phyloP scores from a whole-genome alignment of 176 grass and related monocot genomes.

The Ampelocalamus luodianensis region DNA sequence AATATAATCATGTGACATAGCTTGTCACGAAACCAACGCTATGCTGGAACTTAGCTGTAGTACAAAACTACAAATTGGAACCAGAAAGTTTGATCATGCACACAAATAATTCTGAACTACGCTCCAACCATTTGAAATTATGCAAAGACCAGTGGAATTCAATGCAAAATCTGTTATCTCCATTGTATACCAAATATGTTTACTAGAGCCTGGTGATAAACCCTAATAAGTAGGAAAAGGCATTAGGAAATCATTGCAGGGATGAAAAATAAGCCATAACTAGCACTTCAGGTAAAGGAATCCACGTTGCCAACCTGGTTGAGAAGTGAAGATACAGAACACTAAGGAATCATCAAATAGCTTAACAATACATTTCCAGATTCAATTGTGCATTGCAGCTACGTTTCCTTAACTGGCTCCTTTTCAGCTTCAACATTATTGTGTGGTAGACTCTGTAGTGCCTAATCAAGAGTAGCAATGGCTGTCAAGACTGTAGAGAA shows the following conservation, averaged over 20 bases:
- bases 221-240: constrained; percentile 1
- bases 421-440: constrained; percentile 41
- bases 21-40: neutral
- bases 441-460: constrained; percentile 57
- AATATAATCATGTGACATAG: neutral
- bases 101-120: neutral
- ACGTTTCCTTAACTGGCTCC: constrained; percentile 8
- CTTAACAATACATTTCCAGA: neutral
- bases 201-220: neutral
- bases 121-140: neutral
- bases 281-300: neutral
- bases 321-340: constrained; percentile 37
- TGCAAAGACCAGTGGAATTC: neutral
- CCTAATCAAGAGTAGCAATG: constrained; percentile 46
- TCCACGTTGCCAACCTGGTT: constrained; percentile 38
- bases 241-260: neutral
- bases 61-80: constrained; percentile 6
- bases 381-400: constrained; percentile 12
- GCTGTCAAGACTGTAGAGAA: constrained; percentile 1
- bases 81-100: neutral
- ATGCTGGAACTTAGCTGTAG: too few species aligned
- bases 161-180: neutral
- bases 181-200: neutral
- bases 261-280: neutral
- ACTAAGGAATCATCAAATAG: constrained; percentile 3